Percentiles rank a stretch among this genome's conserved stretches.
Evolutionary conservation across 768 basidiomycete species (phyloP).

Genomic region (Suillus subluteus): DNA sequence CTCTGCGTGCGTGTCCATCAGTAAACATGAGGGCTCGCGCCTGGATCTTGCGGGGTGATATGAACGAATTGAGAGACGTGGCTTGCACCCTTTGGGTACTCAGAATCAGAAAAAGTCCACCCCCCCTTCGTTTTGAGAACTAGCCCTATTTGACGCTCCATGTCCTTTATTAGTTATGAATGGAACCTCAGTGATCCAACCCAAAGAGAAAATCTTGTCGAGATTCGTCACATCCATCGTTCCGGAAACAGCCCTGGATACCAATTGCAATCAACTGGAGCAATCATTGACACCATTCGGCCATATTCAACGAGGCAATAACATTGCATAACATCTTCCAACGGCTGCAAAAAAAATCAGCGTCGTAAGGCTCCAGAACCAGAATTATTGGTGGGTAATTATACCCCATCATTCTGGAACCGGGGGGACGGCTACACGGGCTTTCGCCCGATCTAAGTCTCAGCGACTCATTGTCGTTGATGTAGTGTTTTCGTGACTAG

Average conservation of each 20-base stretch:
- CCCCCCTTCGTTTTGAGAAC: slow-evolving; percentile 35
- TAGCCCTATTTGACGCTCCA: slow-evolving; percentile 32
- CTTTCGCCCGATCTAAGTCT: background rate
- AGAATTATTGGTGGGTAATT: slow-evolving; percentile 2
- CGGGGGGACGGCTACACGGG: background rate
- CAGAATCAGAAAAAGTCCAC: slow-evolving; percentile 18
- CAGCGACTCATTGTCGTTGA: slow-evolving; percentile 1
- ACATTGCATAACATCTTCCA: slow-evolving; percentile 6
- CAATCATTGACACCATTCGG: slow-evolving; percentile 2
- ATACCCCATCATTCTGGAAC: background rate
- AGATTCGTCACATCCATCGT: slow-evolving; percentile 24
- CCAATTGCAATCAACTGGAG: slow-evolving; percentile 18
- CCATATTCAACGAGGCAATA: slow-evolving; percentile 3
- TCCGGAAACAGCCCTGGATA: slow-evolving; percentile 24
- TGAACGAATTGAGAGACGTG: slow-evolving; percentile 13
- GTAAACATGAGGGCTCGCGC: slow-evolving; percentile 31
- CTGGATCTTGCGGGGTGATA: slow-evolving; percentile 24
- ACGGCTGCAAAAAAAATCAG: background rate
- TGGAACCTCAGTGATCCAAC: slow-evolving; percentile 30
- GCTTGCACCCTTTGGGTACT: slow-evolving; percentile 8
- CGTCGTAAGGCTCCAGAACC: background rate
- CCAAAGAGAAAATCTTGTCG: slow-evolving; percentile 28
- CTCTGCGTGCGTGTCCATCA: slow-evolving; percentile 28
- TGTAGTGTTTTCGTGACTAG: background rate
- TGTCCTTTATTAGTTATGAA: slow-evolving; percentile 26